Conservation (phyloP, 2,329 filamentous ascomycete species). For the Dactylellina drechsleri region DNA sequence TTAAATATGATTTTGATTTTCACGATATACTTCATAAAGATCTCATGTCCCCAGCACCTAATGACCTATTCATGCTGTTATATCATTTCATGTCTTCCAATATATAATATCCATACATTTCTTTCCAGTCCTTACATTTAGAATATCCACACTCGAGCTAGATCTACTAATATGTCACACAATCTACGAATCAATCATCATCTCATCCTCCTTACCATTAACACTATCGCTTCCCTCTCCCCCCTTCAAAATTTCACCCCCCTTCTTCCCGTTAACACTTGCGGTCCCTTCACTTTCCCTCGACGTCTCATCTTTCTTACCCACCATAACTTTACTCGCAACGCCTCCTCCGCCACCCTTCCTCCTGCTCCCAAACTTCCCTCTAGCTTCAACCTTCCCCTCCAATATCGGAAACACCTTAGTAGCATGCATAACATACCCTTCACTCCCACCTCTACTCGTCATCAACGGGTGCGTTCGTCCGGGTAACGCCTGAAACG, state of each 20-base stretch:
- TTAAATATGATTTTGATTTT: not conserved
- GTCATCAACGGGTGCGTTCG: slow-evolving; percentile 96
- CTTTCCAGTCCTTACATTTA: too few relatives aligned
- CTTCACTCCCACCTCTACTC: slow-evolving; percentile 83
- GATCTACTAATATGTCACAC: too few relatives aligned
- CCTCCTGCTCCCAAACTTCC: slow-evolving; percentile 60
- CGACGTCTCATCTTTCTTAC: not conserved
- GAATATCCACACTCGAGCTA: too few relatives aligned
- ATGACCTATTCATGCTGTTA: too few relatives aligned
- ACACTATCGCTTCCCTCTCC: not conserved
- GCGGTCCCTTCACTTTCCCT: not conserved
- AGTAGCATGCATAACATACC: slow-evolving; percentile 86
- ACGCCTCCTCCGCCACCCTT: slow-evolving; percentile 14
- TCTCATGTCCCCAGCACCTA: too few relatives aligned
- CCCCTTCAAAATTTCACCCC: not conserved
- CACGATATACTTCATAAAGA: too few relatives aligned
- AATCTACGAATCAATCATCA: not conserved
- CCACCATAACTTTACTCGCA: not conserved
- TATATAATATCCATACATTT: too few relatives aligned
- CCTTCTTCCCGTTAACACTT: slow-evolving; percentile 13
- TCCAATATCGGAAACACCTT: slow-evolving; percentile 78
- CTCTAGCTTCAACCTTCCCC: slow-evolving; percentile 82
- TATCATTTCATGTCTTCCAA: too few relatives aligned
- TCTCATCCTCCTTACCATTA: slow-evolving; percentile 10
- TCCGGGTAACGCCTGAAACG: slow-evolving; percentile 91